Evolutionary conservation across 306 rosid species (phyloP).

Genomic region (Malus sylvestris): DNA sequence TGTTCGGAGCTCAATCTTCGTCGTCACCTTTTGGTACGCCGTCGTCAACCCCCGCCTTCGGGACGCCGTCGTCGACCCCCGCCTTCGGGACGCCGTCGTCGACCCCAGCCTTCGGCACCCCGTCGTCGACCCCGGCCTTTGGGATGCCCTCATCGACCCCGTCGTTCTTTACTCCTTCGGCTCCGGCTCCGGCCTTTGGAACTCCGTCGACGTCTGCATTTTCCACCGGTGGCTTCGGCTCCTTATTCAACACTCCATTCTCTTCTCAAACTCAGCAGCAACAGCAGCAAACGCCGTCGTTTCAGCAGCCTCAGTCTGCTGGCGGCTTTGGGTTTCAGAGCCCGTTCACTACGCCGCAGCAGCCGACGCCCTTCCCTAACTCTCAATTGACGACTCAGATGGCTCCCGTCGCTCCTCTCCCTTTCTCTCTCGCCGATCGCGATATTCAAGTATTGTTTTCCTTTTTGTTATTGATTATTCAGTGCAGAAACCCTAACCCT

Average conservation of each 20-base stretch:
- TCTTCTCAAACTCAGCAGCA: conserved; percentile 44
- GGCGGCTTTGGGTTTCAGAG: conserved; percentile 56
- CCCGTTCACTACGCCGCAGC: conserved; percentile 35
- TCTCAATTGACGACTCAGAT: conserved; percentile 77
- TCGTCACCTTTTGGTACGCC: conserved; percentile 16
- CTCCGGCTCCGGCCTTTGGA: conserved; percentile 41
- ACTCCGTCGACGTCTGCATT: conserved; percentile 46
- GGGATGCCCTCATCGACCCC: conserved; percentile 36
- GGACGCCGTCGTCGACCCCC: conserved; percentile 24
- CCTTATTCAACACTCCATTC: conserved; percentile 51
- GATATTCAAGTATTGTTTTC: conserved; percentile 60
- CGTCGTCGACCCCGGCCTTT: conserved; percentile 27
- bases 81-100: conserved; percentile 44
- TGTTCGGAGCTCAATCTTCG: conserved; percentile 39
- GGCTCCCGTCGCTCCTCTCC: conserved; percentile 88
- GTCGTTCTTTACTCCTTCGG: conserved; percentile 44
- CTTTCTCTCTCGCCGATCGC: conserved; percentile 88
- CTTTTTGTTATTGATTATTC: not conserved
- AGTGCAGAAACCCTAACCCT: not conserved
- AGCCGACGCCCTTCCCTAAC: conserved; percentile 37
- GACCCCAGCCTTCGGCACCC: conserved; percentile 31
- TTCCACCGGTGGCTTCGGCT: conserved; percentile 48
- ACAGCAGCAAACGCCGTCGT: conserved; percentile 15
- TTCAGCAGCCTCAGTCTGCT: conserved; percentile 32
- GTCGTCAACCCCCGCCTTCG: conserved; percentile 36